phyloP scores from a whole-genome alignment of 1,139 yeast species.

The Hansenula sp. region DNA sequence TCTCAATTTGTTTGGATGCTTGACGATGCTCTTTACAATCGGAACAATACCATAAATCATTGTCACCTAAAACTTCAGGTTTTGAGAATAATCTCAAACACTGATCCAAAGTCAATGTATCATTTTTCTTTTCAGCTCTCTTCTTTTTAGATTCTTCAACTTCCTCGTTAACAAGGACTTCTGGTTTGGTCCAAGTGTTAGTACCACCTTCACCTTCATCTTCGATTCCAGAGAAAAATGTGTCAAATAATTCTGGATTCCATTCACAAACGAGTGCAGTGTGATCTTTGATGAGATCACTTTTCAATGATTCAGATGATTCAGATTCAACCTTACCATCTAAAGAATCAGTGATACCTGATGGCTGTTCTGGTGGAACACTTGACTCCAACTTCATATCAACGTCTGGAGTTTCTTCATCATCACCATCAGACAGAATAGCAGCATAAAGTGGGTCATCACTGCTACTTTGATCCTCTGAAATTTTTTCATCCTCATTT shows the following conservation, averaged over 20 bases:
- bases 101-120: slow-evolving; percentile 62
- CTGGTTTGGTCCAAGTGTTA: slow-evolving; percentile 53
- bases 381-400: not conserved
- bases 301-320: slow-evolving; percentile 5
- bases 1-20: slow-evolving; percentile 85
- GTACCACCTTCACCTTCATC: slow-evolving; percentile 35
- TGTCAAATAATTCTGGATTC: slow-evolving; percentile 43
- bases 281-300: slow-evolving; percentile 21
- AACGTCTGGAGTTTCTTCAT: not conserved
- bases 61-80: slow-evolving; percentile 82
- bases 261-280: slow-evolving; percentile 73
- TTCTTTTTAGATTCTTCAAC: slow-evolving; percentile 41
- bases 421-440: not conserved
- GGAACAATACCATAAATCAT: slow-evolving; percentile 95
- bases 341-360: not conserved
- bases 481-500: not conserved
- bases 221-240: slow-evolving; percentile 42
- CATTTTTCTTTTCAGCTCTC: slow-evolving; percentile 35
- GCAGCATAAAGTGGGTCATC: not conserved
- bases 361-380: not conserved
- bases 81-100: slow-evolving; percentile 74
- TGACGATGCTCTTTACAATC: slow-evolving; percentile 82
- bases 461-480: not conserved
- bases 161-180: slow-evolving; percentile 45
- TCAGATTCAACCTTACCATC: not conserved